Evolutionary conservation across 768 basidiomycete genomes (phyloP), one percentile per base, ranked within the genome.

Genomic region (Suillus paluster): DNA sequence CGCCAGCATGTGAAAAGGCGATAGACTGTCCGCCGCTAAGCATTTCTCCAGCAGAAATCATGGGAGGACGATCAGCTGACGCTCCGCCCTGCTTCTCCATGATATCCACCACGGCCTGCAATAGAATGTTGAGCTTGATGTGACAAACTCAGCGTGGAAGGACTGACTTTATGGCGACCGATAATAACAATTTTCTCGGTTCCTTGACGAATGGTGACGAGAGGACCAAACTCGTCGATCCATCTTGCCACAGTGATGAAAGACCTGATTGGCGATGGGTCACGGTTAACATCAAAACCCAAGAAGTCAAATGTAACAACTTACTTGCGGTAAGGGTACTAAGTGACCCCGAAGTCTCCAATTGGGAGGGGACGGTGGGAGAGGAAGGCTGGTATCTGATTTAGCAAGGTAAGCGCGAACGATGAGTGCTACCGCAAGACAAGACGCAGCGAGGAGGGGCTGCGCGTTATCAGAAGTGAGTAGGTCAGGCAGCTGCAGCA

Each of bases 71-170:
- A 67, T 86, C 86, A 1, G 74, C 80, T 14, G 81, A 70, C 0
- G 71, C 64, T 1, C 80, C 80, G 0, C 85, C 85, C 65, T 86
- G 83, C 62, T 82, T 82, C 68, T 87, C 85, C 84, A 87, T 83
- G 57, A 86, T 81, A 3, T 86, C 84, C 1, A 84, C 76, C 0
- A 84, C 83, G 1, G 84, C 84, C 66, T 84, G 75, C 45, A 78
- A 64, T 15, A 36, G 39, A 15, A 46, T 57, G 39, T 50, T 41
- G 19, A 23, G 53, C 27, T 6, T 19, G 17, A 7, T 14, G 8
- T 30, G n/a, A 21, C 9, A 55, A 21, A 30, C n/a, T 9, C 27
- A 0, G 17, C 45, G n/a, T 10, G 17, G 23, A 27, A 8, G 44
- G 14, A 61, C 62, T 46, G 54, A 59, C 68, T 55, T 69, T 34